A percentile compares a stretch with the other conserved stretches of the same genome.
These are phyloP conservation scores for Annulohypoxylon nitens DNA, from an alignment of 495 filamentous ascomycete genomes.

Conservation along the genomic window DNA sequence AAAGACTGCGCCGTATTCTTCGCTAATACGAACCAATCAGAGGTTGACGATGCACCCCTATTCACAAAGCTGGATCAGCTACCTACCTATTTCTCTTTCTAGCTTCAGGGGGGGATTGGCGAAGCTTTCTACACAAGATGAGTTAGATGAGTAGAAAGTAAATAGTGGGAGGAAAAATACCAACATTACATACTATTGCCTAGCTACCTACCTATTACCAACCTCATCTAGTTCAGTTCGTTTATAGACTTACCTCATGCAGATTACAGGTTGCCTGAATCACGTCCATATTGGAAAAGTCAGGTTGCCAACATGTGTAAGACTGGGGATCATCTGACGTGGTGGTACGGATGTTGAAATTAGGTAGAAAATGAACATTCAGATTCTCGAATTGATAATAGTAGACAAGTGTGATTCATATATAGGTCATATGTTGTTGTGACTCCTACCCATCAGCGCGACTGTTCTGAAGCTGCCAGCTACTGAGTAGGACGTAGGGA, in stretches of 20 bases:
- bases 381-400: no score
- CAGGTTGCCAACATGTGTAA: not conserved
- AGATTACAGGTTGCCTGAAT: not conserved
- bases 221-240: no score
- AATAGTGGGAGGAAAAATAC: not conserved
- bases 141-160: not conserved
- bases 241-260: not conserved
- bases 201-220: no score
- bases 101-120: not conserved
- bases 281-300: not conserved
- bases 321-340: not conserved
- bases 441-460: no score
- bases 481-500: no score
- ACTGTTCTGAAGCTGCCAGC: no score
- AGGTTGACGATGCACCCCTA: not conserved
- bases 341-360: not conserved
- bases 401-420: no score
- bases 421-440: no score
- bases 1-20: constrained; percentile 1
- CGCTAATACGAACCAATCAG: not conserved
- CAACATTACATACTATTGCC: not conserved
- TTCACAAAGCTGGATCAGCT: not conserved
- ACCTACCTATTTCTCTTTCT: not conserved
- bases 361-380: no score
- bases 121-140: not conserved